Percentiles rank a stretch among this genome's conserved stretches.
phyloP scores from a whole-genome alignment of 2,329 filamentous ascomycete genomes.

The Incumbomyces delicatus region DNA sequence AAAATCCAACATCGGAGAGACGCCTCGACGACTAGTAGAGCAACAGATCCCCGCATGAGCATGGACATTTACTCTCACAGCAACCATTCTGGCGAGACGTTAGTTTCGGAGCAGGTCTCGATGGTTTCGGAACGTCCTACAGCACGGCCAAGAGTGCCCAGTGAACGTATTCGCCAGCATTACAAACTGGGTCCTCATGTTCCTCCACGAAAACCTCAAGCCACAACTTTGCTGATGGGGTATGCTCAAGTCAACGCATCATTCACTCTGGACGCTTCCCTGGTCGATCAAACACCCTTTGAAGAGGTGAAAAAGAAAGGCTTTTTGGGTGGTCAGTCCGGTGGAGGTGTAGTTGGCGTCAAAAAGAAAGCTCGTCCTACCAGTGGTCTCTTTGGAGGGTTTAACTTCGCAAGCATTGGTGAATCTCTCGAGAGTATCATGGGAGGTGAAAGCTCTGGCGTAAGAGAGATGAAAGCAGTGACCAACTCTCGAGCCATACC shows the following conservation, averaged over 20 bases:
- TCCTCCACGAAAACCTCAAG: conserved; percentile 36
- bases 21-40: conserved; percentile 1
- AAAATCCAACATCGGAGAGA: conserved; percentile 1
- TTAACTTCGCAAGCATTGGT: conserved; percentile 81
- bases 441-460: conserved; percentile 78
- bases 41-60: conserved; percentile 75
- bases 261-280: conserved; percentile 81
- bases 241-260: conserved; percentile 90
- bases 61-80: conserved; percentile 91
- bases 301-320: conserved; percentile 94
- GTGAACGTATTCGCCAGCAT: conserved; percentile 19
- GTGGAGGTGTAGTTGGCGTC: conserved; percentile 74
- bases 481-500: conserved; percentile 81
- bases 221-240: conserved; percentile 92
- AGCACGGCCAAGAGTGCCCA: conserved; percentile 15
- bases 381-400: conserved; percentile 67
- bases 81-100: conserved; percentile 87
- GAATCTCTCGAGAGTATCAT: conserved; percentile 80
- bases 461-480: conserved; percentile 87
- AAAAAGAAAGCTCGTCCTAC: conserved; percentile 56
- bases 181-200: conserved; percentile 33
- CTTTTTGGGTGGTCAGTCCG: conserved; percentile 71
- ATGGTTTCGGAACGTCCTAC: conserved; percentile 25
- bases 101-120: conserved; percentile 73
- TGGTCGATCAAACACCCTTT: conserved; percentile 81